Evolutionary conservation across 2,329 filamentous ascomycete species (phyloP).

Genomic region (Fusarium austroafricanum): DNA sequence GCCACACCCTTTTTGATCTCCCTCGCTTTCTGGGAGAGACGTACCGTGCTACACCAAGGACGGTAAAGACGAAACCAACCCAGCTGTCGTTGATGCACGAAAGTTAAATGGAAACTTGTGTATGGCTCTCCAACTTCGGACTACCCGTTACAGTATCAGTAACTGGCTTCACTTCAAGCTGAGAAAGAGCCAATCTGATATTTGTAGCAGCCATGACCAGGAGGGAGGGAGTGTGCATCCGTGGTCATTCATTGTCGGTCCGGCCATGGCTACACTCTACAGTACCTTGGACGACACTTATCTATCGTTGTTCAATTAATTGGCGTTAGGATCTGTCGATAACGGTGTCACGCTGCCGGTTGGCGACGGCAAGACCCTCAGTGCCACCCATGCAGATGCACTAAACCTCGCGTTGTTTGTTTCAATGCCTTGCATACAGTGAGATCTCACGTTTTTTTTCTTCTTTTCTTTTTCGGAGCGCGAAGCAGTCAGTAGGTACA

Average conservation of each 20-base stretch:
- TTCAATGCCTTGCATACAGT: conserved; percentile 19
- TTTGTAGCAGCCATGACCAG: not conserved
- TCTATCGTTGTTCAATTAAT: conserved; percentile 19
- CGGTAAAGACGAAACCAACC: conserved; percentile 22
- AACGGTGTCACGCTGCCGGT: conserved; percentile 1
- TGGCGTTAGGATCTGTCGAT: conserved; percentile 29
- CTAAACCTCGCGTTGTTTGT: conserved; percentile 6
- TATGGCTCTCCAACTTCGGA: too few species aligned
- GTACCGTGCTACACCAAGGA: conserved; percentile 16
- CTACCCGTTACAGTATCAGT: too few species aligned
- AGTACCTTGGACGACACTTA: conserved; percentile 17
- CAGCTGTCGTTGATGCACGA: not conserved
- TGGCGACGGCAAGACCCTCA: conserved; percentile 20
- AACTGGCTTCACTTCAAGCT: too few species aligned
- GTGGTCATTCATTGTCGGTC: conserved; percentile 7
- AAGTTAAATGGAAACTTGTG: conserved; percentile 16
- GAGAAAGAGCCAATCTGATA: conserved; percentile 11
- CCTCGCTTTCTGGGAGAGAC: not conserved
- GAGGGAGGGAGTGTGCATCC: conserved; percentile 42
- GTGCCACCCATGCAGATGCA: conserved; percentile 5
- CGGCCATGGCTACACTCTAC: not conserved
- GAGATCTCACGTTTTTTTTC: conserved; percentile 6
- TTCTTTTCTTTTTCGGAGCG: not conserved
- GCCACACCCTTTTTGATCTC: conserved; percentile 34
- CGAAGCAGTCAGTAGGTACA: not conserved